A percentile compares a stretch with the other conserved stretches of the same genome.
These are phyloP conservation scores for Quercus robur DNA, from an alignment of 306 rosid genomes.

Conservation along the genomic window DNA sequence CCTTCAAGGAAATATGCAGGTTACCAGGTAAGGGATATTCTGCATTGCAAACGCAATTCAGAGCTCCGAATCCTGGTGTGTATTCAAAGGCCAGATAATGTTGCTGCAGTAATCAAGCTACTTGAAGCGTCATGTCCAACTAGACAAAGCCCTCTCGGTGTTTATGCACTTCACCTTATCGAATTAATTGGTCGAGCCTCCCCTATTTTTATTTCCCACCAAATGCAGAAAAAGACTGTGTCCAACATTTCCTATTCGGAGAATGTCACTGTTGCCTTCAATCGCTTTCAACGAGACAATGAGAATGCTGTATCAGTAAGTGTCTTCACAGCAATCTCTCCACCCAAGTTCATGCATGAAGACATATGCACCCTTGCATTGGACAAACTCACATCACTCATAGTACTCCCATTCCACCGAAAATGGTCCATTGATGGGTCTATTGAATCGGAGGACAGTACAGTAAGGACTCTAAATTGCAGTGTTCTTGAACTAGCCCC, in stretches of 20 bases:
- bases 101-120: constrained; percentile 26
- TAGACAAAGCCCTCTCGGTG: constrained; percentile 20
- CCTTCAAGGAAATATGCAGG: constrained; percentile 51
- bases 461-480: constrained; percentile 28
- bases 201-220: constrained; percentile 47
- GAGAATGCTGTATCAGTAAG: neutral
- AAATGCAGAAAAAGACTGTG: constrained; percentile 14
- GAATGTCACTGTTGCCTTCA: constrained; percentile 36
- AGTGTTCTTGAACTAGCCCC: constrained; percentile 46
- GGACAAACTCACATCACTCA: constrained; percentile 38
- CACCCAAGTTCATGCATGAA: constrained; percentile 40
- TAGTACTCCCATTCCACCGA: constrained; percentile 53
- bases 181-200: constrained; percentile 44
- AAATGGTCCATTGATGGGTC: constrained; percentile 41
- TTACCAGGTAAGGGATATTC: constrained; percentile 44
- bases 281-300: constrained; percentile 28
- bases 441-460: constrained; percentile 33
- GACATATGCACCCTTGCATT: constrained; percentile 50
- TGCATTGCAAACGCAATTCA: constrained; percentile 12
- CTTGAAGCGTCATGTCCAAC: constrained; percentile 42
- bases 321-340: constrained; percentile 53
- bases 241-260: constrained; percentile 41
- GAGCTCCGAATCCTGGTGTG: constrained; percentile 33
- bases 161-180: constrained; percentile 47
- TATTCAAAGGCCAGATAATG: constrained; percentile 37